phyloP scores from a whole-genome alignment of 768 basidiomycete species.

The Podaxis carcinomalis region DNA sequence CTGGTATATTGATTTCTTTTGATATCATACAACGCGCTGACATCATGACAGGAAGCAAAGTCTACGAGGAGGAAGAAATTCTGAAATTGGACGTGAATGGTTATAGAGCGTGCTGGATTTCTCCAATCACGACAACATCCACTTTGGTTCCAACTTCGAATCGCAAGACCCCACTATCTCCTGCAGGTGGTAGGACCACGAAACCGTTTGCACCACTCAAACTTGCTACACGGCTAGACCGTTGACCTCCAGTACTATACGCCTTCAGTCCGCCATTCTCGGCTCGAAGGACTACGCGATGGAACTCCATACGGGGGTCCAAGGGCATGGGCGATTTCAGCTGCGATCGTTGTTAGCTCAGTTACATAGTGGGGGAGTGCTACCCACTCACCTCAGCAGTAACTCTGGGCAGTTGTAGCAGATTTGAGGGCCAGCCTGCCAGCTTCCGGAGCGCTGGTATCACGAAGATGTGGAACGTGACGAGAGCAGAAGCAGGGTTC shows the following conservation, averaged over 20 bases:
- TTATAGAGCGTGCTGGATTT: conserved; percentile 33
- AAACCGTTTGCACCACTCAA: conserved; percentile 79
- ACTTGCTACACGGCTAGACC: conserved; percentile 79
- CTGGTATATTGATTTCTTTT: conserved; percentile 32
- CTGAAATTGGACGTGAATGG: background rate
- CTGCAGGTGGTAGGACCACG: conserved; percentile 54
- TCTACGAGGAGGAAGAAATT: conserved; percentile 3
- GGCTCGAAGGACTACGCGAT: conserved; percentile 57
- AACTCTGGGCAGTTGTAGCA: conserved; percentile 58
- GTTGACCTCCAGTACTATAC: conserved; percentile 80
- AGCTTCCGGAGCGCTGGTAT: conserved; percentile 72
- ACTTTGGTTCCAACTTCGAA: conserved; percentile 53
- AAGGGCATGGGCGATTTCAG: conserved; percentile 58
- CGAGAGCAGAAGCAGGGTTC: conserved; percentile 85
- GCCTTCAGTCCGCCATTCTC: conserved; percentile 50
- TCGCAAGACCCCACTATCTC: conserved; percentile 14
- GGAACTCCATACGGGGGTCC: conserved; percentile 78
- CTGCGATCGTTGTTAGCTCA: conserved; percentile 25
- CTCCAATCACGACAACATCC: conserved; percentile 66
- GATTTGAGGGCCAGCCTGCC: conserved; percentile 57
- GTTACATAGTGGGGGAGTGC: background rate
- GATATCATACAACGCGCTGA: background rate
- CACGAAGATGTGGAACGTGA: conserved; percentile 83
- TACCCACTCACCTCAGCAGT: conserved; percentile 51
- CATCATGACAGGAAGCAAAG: conserved; percentile 6